phyloP scores from a whole-genome alignment of 2,329 filamentous ascomycete genomes.

The Alternaria gansuensis region DNA sequence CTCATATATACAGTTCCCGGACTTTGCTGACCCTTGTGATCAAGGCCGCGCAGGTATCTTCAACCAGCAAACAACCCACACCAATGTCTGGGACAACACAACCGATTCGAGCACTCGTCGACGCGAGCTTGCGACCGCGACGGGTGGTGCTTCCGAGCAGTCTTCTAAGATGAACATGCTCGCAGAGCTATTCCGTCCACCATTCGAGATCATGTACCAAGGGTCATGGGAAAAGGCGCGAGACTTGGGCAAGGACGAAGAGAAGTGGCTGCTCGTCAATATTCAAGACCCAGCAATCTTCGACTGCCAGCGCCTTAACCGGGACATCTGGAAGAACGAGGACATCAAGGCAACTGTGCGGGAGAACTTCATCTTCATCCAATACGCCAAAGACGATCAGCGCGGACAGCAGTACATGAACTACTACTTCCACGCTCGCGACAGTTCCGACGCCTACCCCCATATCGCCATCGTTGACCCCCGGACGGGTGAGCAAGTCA shows the following conservation, averaged over 20 bases:
- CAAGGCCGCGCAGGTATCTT: slow-evolving; percentile 68
- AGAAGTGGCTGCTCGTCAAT: slow-evolving; percentile 96
- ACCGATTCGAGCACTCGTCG: slow-evolving; percentile 59
- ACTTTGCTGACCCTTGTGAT: slow-evolving; percentile 41
- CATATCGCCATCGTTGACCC: slow-evolving; percentile 97
- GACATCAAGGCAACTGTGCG: slow-evolving; percentile 79
- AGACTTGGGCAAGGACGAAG: slow-evolving; percentile 81
- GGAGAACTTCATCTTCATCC: slow-evolving; percentile 95
- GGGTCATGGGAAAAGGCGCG: slow-evolving; percentile 85
- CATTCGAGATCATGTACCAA: slow-evolving; percentile 85
- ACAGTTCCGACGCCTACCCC: slow-evolving; percentile 89
- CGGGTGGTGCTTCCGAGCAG: slow-evolving; percentile 70
- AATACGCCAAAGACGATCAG: slow-evolving; percentile 87
- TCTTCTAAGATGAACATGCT: slow-evolving; percentile 78
- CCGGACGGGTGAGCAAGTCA: slow-evolving; percentile 94
- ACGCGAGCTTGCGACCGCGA: slow-evolving; percentile 66
- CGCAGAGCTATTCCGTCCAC: slow-evolving; percentile 90
- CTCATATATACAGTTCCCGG: slow-evolving; percentile 26
- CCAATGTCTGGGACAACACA: slow-evolving; percentile 68
- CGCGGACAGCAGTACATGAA: slow-evolving; percentile 82
- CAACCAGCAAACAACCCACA: slow-evolving; percentile 67
- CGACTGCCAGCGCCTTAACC: slow-evolving; percentile 91
- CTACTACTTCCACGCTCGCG: slow-evolving; percentile 85
- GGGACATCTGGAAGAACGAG: slow-evolving; percentile 93
- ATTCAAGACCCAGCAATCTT: slow-evolving; percentile 94